These are phyloP conservation scores for Kodamaea fukazawae DNA, from an alignment of 805 yeast species.

Conservation along the genomic window DNA sequence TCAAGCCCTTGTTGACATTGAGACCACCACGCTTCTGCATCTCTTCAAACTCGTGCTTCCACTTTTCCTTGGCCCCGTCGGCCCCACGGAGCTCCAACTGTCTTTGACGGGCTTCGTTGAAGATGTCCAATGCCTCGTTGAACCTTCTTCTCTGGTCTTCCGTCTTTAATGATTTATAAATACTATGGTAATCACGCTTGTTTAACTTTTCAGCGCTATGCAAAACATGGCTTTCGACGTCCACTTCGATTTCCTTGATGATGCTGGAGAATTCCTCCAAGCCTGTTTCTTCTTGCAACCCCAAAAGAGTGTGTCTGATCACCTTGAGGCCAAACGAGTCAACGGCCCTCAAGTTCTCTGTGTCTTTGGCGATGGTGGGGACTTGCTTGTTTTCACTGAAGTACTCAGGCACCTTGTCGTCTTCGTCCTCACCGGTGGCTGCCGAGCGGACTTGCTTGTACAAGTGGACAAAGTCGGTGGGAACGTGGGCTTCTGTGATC, in stretches of 20 bases:
- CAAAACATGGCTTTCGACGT: constrained; percentile 24
- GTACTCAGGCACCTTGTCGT: constrained; percentile 21
- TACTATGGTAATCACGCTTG: constrained; percentile 62
- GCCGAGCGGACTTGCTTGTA: constrained; percentile 25
- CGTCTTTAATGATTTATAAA: constrained; percentile 51
- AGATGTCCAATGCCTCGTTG: constrained; percentile 62
- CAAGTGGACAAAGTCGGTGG: constrained; percentile 30
- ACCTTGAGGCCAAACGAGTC: constrained; percentile 75
- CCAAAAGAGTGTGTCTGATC: constrained; percentile 68
- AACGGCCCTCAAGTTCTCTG: constrained; percentile 59
- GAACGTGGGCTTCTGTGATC: constrained; percentile 30
- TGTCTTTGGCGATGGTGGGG: constrained; percentile 52
- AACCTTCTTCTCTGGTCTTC: constrained; percentile 49
- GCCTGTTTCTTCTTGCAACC: constrained; percentile 29
- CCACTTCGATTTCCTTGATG: constrained; percentile 27
- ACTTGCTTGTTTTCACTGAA: constrained; percentile 28
- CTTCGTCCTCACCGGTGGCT: constrained; percentile 7
- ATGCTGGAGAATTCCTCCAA: constrained; percentile 22
- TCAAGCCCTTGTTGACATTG: constrained; percentile 56
- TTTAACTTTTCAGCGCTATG: constrained; percentile 29
- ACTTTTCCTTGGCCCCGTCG: constrained; percentile 82
- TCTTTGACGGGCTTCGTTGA: constrained; percentile 75
- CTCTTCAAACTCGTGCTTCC: constrained; percentile 81
- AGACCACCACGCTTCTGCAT: constrained; percentile 57
- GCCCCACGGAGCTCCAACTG: constrained; percentile 74